These are phyloP conservation scores for Sporisorium iseilematis-ciliati DNA, from an alignment of 1,284 basidiomycete genomes.

Conservation along the genomic window DNA sequence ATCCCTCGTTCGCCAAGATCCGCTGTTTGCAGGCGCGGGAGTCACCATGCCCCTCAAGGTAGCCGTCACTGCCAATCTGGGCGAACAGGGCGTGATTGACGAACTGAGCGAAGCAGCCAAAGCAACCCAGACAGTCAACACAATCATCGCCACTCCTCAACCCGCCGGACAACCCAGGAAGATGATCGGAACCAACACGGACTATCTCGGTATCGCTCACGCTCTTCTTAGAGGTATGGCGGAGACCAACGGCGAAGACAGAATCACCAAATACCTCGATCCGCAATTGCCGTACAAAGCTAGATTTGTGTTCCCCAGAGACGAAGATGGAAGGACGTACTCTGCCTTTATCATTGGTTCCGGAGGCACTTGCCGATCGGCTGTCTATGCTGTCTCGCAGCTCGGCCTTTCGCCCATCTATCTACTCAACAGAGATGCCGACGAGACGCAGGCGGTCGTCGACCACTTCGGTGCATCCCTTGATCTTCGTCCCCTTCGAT, in stretches of 20 bases:
- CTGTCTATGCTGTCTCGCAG: constrained; percentile 51
- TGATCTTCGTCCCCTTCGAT: constrained; percentile 46
- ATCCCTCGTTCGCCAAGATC: constrained; percentile 41
- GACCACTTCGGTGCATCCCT: constrained; percentile 45
- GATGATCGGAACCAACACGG: constrained; percentile 60
- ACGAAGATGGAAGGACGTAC: constrained; percentile 30
- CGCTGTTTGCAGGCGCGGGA: constrained; percentile 43
- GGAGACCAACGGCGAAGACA: constrained; percentile 21
- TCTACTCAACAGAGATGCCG: constrained; percentile 49
- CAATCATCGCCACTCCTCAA: constrained; percentile 43
- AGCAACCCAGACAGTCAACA: constrained; percentile 57
- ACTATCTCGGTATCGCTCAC: constrained; percentile 53
- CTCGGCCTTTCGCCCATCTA: constrained; percentile 52
- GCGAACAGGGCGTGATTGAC: constrained; percentile 42
- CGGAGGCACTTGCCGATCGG: constrained; percentile 53
- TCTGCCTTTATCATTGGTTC: constrained; percentile 59
- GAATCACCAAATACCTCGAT: constrained; percentile 38
- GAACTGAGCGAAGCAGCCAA: constrained; percentile 46
- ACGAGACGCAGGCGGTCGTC: constrained; percentile 48
- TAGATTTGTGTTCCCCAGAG: constrained; percentile 27
- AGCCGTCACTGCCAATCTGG: constrained; percentile 38
- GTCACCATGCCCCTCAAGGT: constrained; percentile 62
- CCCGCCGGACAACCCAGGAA: constrained; percentile 19
- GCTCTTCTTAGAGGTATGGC: constrained; percentile 48
- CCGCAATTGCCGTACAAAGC: constrained; percentile 20